Conservation (phyloP, 345 rosid species). For the Physaria fendleri region DNA sequence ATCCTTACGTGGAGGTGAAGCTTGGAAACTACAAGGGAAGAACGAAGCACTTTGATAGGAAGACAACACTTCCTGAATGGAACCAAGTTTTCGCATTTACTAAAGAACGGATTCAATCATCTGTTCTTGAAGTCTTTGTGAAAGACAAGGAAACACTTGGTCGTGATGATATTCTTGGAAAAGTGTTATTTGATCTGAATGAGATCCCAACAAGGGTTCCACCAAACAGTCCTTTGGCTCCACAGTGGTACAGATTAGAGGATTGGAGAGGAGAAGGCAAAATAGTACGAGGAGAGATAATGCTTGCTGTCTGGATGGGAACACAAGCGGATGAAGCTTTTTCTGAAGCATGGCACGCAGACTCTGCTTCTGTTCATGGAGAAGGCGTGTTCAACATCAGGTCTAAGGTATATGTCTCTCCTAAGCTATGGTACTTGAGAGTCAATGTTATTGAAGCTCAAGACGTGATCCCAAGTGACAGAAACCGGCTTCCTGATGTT, state of each 20-base stretch:
- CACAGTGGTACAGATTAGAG: conserved; percentile 82
- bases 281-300: conserved; percentile 66
- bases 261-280: conserved; percentile 66
- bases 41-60: conserved; percentile 68
- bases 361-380: conserved; percentile 61
- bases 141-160: conserved; percentile 71
- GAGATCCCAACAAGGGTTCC: conserved; percentile 90
- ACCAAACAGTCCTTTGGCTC: conserved; percentile 91
- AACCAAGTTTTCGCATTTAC: conserved; percentile 87
- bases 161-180: conserved; percentile 71
- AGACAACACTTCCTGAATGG: conserved; percentile 78
- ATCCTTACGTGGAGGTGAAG: conserved; percentile 88
- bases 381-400: conserved; percentile 56
- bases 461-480: conserved; percentile 60
- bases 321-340: conserved; percentile 93
- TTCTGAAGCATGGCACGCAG: conserved; percentile 78
- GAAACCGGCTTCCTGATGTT: conserved; percentile 57
- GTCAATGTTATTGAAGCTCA: conserved; percentile 89
- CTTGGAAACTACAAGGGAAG: conserved; percentile 90
- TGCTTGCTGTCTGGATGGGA: conserved; percentile 97
- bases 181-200: conserved; percentile 63
- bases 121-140: conserved; percentile 59
- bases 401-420: conserved; percentile 81
- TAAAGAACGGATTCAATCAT: conserved; percentile 75
- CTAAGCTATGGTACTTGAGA: conserved; percentile 80